Base-by-base conservation (phyloP, 2,329 filamentous ascomycete genomes). In the Verticillium albo-atrum region DNA sequence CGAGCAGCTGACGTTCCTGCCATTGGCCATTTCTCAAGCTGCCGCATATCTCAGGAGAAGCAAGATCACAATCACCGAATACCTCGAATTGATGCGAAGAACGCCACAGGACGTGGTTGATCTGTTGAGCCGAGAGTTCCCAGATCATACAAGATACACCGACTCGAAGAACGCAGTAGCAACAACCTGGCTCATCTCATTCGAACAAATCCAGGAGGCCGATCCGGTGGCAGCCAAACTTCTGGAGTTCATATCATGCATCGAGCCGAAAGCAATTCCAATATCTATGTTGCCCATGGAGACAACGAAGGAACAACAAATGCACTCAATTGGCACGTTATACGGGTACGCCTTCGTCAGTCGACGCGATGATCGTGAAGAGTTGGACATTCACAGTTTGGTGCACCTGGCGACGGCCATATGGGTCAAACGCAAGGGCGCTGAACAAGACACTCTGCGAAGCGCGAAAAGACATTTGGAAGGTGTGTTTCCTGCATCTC, bases 161-260 rank as follows among this genome's bases (percentile, higher is more conserved):
- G 61, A 54, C 1, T 66, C 72, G 2, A 69, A 70, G 51, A 71
- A 74, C 25, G 68, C 75, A 1, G 66, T 78, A 2, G 72, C 72
- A 5, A 70, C 68, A 0, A 77, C 77, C 1, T 76, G 75, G 72
- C 58, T 75, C 1, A 66, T 79, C 5, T 78, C 77, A 0, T 76
- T 80, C 14, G 61, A 75, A 5, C 69, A 75, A 23, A 75, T 79
- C 15, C 65, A 63, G 3, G 54, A 61, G 6, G 9, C 5, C 28
- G 62, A 75, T 53, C 5, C 56, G 1, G 34, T 63, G 3, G 77
- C 77, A 1, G 72, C 71, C 42, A 58, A 71, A 0, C 59, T 77
- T 47, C 67, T 82, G 0, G 70, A 67, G 0, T 75, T 77, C 55
- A 70, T 77, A 17, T 73, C 73, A 1, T 74, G 66, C 25, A 72